These are phyloP conservation scores for Penicillium coprophilum DNA, from an alignment of 495 filamentous ascomycete species.

Conservation along the genomic window DNA sequence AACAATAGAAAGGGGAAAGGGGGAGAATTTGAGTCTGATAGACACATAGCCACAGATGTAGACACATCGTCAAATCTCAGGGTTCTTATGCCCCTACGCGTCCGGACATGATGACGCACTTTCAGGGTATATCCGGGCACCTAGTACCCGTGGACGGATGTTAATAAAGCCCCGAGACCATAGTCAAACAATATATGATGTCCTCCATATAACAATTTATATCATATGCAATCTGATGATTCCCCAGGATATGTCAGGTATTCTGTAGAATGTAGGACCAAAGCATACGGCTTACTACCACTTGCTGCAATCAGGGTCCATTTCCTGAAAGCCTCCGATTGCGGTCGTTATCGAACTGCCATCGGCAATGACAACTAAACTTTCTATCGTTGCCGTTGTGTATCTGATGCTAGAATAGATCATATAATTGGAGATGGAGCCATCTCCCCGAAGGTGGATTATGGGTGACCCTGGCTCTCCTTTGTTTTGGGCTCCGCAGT, in stretches of 20 bases:
- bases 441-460: slow-evolving; percentile 6
- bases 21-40: neutral
- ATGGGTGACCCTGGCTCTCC: slow-evolving; percentile 9
- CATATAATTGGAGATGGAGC: slow-evolving; percentile 7
- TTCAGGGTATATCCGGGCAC: neutral
- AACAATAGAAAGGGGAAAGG: neutral
- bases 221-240: slow-evolving; percentile 2
- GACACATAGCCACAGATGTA: neutral
- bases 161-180: slow-evolving; percentile 7
- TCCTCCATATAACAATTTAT: neutral
- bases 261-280: neutral
- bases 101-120: slow-evolving; percentile 8
- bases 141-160: neutral
- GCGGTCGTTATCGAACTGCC: neutral
- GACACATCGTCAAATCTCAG: neutral
- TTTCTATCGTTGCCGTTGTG: neutral
- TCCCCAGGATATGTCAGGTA: neutral
- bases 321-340: slow-evolving; percentile 6
- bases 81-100: neutral
- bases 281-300: neutral
- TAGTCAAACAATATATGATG: neutral
- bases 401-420: slow-evolving; percentile 4
- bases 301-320: slow-evolving; percentile 6
- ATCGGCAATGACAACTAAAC: neutral
- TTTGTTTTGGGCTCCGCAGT: slow-evolving; percentile 27